A percentile compares a stretch with the other conserved stretches of the same genome.
Conservation (phyloP, 169 alveolate genomes). For the Eimeria brunetti region DNA sequence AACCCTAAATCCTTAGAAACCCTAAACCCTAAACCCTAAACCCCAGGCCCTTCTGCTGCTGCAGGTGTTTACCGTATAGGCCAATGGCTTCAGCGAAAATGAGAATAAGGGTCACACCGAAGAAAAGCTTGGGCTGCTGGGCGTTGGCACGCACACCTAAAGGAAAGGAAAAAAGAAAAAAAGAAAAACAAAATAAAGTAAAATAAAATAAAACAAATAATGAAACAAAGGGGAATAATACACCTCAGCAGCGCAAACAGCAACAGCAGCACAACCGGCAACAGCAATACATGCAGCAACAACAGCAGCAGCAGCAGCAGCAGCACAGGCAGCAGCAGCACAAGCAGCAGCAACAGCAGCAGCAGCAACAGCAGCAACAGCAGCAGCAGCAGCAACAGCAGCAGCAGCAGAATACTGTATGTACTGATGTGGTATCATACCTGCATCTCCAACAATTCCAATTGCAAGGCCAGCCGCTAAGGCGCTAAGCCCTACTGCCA, state of each 20-base stretch:
- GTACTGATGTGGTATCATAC: slow-evolving; percentile 71
- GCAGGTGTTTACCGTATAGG: slow-evolving; percentile 96
- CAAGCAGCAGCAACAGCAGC: too few relatives aligned
- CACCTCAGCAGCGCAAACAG: background rate
- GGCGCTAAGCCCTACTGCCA: slow-evolving; percentile 85
- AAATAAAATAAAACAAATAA: background rate
- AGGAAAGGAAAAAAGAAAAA: background rate
- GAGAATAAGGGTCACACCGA: slow-evolving; percentile 99
- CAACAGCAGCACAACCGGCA: background rate
- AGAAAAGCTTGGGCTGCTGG: slow-evolving; percentile 98
- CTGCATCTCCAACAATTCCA: slow-evolving; percentile 99
- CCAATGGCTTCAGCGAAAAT: slow-evolving; percentile 99
- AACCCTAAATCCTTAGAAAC: background rate
- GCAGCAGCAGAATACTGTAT: background rate
- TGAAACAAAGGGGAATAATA: background rate
- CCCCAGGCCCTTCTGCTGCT: too few relatives aligned
- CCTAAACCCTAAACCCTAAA: too few relatives aligned
- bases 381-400: background rate
- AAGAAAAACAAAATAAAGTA: too few relatives aligned
- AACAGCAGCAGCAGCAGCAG: too few relatives aligned
- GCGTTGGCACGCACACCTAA: slow-evolving; percentile 98
- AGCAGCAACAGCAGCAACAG: background rate
- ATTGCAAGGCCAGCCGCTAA: slow-evolving; percentile 99
- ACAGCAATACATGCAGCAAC: too few relatives aligned
- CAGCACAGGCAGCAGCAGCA: too few relatives aligned